Base-by-base conservation (phyloP, 2,329 filamentous ascomycete species). In the Seiridium cupressi region DNA sequence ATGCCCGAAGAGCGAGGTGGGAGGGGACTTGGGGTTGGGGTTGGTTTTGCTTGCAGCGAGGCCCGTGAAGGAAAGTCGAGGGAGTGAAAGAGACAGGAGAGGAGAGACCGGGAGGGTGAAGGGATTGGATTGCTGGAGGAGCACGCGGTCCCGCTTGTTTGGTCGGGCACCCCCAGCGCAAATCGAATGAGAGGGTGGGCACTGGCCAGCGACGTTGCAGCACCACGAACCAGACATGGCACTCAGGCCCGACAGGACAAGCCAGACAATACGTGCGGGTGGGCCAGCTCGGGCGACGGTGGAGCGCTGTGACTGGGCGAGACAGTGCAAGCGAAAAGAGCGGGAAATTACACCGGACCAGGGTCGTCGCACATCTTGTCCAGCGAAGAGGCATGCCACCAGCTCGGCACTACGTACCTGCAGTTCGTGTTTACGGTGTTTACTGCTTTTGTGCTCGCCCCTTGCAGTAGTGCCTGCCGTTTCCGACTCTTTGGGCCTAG, bases 331-430 rank as follows among this genome's bases (percentile, higher is more conserved):
- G 67, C 67, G 66, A 68, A 35, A 54, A 68, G 59, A 60, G 62
- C 56, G 66, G 65, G 67, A 69, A 67, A 69, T 69, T 69, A 51
- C 65, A 58, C 64, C 57, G 61, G 65, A 66, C 66, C 55, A 66
- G 65, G 65, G 63, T 57, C 35, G 49, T 53, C 44, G 57, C 48
- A 59, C 57, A 59, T 51, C 49, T 36, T 18, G 18, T 38, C 32
- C 18, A 35, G 49, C 34, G 18, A 32, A 32, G 11, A 35, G 18
- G 5, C 11, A 35, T 35, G 49, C 49, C 38, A 36, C 32, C 31
- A 31, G n/a, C n/a, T 18, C 13, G 10, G 46, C 31, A 35, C 49
- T 34, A 13, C 10, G 32, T 53, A 35, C 49, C 34, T 53, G 35
- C 49, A 53, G 49, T 35, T 53, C 49, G 49, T 53, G 49, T 53